Percentiles rank a stretch among this genome's conserved stretches.
phyloP scores from a whole-genome alignment of 441 rosid genomes.

The Cnidoscolus chayamansa region DNA sequence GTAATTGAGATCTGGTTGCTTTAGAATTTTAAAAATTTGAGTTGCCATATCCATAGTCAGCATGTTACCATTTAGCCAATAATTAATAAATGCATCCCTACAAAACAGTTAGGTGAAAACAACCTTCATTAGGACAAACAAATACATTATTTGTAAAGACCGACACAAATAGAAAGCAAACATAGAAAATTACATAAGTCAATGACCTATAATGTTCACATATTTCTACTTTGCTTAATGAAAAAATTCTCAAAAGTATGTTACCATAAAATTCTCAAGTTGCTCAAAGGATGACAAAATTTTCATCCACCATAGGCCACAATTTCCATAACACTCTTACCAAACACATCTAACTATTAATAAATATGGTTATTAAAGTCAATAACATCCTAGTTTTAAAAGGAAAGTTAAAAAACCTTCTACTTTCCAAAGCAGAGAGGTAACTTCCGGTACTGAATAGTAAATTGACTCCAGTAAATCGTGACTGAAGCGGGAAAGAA shows the following conservation, averaged over 20 bases:
- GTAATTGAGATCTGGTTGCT: slow-evolving; percentile 67
- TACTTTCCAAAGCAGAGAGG: no score
- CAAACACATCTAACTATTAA: background rate
- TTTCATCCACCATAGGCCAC: background rate
- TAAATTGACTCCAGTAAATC: background rate
- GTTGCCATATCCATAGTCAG: slow-evolving; percentile 79
- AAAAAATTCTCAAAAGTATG: background rate
- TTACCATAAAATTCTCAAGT: background rate
- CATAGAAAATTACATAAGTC: background rate
- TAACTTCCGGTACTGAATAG: background rate
- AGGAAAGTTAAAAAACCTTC: background rate
- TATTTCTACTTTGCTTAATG: background rate
- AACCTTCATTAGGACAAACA: background rate
- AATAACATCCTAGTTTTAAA: background rate
- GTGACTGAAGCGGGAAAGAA: background rate
- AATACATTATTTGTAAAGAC: background rate
- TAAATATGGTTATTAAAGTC: background rate
- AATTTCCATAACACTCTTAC: background rate
- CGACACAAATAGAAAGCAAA: background rate
- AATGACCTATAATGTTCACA: background rate
- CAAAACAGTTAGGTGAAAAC: slow-evolving; percentile 10
- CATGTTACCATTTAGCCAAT: slow-evolving; percentile 81
- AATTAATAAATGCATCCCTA: slow-evolving; percentile 88
- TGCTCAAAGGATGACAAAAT: background rate
- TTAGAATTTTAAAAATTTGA: slow-evolving; percentile 72